Percentiles rank a stretch among this genome's conserved stretches.
phyloP scores from a whole-genome alignment of 208 protist species.

The Leishmania lainsoni region DNA sequence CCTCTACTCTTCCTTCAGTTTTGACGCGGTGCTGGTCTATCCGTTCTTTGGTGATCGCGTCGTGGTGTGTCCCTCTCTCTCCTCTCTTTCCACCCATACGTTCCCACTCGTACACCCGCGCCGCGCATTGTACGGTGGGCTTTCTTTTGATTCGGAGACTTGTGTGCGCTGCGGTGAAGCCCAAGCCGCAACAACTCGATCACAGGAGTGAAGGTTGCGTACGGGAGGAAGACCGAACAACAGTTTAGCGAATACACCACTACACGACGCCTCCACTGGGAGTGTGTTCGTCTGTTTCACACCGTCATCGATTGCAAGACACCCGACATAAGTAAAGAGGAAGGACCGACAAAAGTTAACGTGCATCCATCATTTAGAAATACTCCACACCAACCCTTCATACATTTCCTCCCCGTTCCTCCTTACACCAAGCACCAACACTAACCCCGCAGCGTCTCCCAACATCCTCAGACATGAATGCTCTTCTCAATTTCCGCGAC shows the following conservation, averaged over 20 bases:
- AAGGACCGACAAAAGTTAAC: not conserved
- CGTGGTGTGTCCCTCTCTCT: not conserved
- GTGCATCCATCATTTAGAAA: not conserved
- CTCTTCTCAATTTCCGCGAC: slow-evolving; percentile 22
- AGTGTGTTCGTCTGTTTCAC: not conserved
- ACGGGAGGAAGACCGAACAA: not conserved
- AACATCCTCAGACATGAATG: not conserved
- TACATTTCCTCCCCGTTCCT: not conserved
- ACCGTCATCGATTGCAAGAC: not conserved
- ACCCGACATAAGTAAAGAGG: not conserved
- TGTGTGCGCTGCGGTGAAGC: not conserved
- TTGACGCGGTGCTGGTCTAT: too few species aligned
- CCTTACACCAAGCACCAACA: not conserved
- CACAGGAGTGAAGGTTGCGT: not conserved
- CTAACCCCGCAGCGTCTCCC: not conserved
- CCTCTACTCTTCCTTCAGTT: not conserved
- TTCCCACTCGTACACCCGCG: not conserved
- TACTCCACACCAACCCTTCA: not conserved
- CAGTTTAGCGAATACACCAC: too few species aligned
- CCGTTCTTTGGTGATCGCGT: not conserved
- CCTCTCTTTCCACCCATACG: not conserved
- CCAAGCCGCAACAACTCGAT: not conserved
- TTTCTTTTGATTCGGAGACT: not conserved
- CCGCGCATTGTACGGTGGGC: not conserved
- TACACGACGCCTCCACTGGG: not conserved